Evolutionary conservation across 306 rosid genomes (phyloP).

Genomic region (Carpinus fangiana): DNA sequence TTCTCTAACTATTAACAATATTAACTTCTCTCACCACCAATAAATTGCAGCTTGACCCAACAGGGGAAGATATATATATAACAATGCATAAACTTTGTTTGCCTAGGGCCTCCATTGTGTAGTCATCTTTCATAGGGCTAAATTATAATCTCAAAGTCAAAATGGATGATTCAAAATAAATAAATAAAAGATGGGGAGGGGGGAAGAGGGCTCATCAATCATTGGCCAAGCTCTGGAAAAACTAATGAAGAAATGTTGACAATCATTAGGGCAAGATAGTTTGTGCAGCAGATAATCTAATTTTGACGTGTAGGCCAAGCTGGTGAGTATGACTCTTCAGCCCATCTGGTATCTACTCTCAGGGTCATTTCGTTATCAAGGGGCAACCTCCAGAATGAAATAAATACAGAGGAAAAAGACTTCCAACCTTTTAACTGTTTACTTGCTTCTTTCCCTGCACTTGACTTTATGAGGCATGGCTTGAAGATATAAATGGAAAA

Average conservation of each 20-base stretch:
- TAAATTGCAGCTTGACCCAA: background rate
- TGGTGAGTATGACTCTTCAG: background rate
- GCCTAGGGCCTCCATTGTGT: no score
- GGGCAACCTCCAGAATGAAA: background rate
- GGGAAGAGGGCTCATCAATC: background rate
- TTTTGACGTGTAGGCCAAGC: background rate
- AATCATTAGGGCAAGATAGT: no score
- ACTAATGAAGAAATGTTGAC: background rate
- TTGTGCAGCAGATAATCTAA: no score
- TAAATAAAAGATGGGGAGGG: no score
- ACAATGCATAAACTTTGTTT: no score
- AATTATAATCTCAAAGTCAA: no score
- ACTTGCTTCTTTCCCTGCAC: background rate
- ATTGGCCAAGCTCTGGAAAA: background rate
- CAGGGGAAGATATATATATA: no score
- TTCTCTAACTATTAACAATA: background rate
- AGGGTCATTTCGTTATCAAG: background rate
- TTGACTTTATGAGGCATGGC: no score
- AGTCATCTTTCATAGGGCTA: no score
- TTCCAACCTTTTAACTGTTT: background rate
- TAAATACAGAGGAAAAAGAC: background rate
- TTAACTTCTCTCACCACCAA: background rate
- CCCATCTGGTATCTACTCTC: background rate
- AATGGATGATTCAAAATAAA: no score
- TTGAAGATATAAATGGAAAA: no score